Base-by-base conservation (phyloP, 352 stramenopile species). In the Phytophthora chlamydospora region DNA sequence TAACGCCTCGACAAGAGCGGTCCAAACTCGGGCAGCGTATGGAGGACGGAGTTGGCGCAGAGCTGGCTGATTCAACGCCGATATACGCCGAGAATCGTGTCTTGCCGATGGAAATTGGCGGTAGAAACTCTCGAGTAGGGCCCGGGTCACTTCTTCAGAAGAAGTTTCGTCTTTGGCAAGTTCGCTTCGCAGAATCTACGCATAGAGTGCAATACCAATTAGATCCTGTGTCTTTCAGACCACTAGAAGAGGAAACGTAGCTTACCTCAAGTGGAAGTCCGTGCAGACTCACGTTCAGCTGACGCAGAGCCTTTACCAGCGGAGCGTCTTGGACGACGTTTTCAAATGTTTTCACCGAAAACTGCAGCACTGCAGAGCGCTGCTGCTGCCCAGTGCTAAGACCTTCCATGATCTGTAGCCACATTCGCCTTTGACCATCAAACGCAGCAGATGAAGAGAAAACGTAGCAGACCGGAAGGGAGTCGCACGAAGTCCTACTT, bases 341-440 rank as follows among this genome's bases (percentile, higher is more conserved):
- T 19, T 79, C 68, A 39, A 88, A 89, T 1, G 71, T 70, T 41
- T 72, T 66, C 32, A 72, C 58, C 4, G 62, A 44, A 40, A 80
- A 75, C 24, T 50, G 21, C 17, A 80, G 65, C 19, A n/a, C 4
- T 8, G 31, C 19, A 3, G 40, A 11, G 9, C 14, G 21, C 1
- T 43, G 29, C 11, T 2, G 17, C 11, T 10, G 32, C 4, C 27
- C 19, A 16, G 21, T 2, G 17, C 36, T 47, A 3, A 81, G 53
- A 2, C 65, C 73, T 12, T 73, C 58, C 21, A 89, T 85, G 19
- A 83, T 48, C 41, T 88, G 80, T 43, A 86, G 21, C 73, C 73
- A 89, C 62, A 89, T 89, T 27, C 78, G 75, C 52, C 73, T 85
- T 49, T 89, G 80, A 2, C 80, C 78, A 36, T 89, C 76, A 56